Evolutionary conservation across 805 yeast genomes (phyloP), one percentile per base, ranked within the genome.

Genomic region (Starmerella geochares): DNA sequence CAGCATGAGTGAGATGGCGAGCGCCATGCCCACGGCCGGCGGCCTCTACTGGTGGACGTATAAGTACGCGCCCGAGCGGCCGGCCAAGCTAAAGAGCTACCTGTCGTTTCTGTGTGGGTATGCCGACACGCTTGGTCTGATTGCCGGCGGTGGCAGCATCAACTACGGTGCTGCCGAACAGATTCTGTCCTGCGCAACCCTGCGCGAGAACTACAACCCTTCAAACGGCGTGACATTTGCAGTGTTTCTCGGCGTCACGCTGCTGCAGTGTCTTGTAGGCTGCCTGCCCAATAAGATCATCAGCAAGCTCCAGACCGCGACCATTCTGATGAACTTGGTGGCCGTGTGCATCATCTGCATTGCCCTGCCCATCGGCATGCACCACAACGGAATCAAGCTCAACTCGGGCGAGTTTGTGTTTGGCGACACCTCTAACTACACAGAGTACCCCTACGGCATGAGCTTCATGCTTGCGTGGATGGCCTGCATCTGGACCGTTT

Each of bases 401-500:
- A 76, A 77, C 57, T 64, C 68, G 33, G 82, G 77, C 16, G 53
- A 61, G 7, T 79, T 69, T 60, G 79, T 80, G 25, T 81, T 80
- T 62, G 78, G 79, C 27, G 63, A 72, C 37, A 70, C 72, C 48
- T 67, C 72, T 24, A 78, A 78, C 59, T 68, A 79, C 31, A 73
- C 70, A 31, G 48, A 49, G 19, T 81, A 83, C 80, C 71, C 78
- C 9, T 65, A 62, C 31, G 85, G 84, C 27, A 78, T 80, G 77
- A 73, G 77, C 41, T 75, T 70, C 62, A 57, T 69, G 51, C 64
- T 71, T 51, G 63, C 79, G 55, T 76, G 79, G 72, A 73, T 79
- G 77, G 80, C 86, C 0, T 79, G 80, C 1, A 74, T 80, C 51
- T 82, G 88, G 87, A 79, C 85, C 17, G 80, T 81, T 61, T 83